Evolutionary conservation across 2,329 filamentous ascomycete genomes (phyloP).

Genomic region (Neonectria faginata): DNA sequence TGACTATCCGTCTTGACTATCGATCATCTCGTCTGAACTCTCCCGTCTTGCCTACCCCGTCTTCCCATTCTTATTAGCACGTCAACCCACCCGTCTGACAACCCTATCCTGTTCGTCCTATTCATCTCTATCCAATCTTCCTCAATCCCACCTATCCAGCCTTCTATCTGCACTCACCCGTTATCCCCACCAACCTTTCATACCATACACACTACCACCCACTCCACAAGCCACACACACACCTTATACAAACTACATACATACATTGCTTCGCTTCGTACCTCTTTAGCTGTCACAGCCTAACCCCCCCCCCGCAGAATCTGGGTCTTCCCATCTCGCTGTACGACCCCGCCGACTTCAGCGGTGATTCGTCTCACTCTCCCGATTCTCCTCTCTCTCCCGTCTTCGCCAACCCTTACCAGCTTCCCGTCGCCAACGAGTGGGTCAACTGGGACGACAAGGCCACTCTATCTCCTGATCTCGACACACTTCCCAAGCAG

Average conservation of each 20-base stretch:
- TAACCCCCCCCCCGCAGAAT: conserved; percentile 40
- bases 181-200: conserved; percentile 27
- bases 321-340: conserved; percentile 40
- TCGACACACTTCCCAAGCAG: conserved; percentile 44
- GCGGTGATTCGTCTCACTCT: conserved; percentile 45
- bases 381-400: conserved; percentile 45
- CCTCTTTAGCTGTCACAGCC: conserved; percentile 21
- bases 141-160: conserved; percentile 19
- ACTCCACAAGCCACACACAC: conserved; percentile 39
- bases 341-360: conserved; percentile 47
- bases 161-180: conserved; percentile 1
- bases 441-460: conserved; percentile 47
- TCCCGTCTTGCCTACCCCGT: conserved; percentile 12
- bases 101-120: conserved; percentile 19
- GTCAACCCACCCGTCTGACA: conserved; percentile 20
- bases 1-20: neutral
- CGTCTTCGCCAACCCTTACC: conserved; percentile 45
- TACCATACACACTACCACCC: conserved; percentile 6
- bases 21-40: neutral
- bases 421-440: conserved; percentile 45
- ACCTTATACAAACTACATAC: conserved; percentile 11
- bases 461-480: conserved; percentile 44
- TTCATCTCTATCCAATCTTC: neutral
- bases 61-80: conserved; percentile 23
- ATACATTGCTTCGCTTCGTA: conserved; percentile 12